Evolutionary conservation across 2,329 filamentous ascomycete genomes (phyloP).

Genomic region (Fusarium circinatum): DNA sequence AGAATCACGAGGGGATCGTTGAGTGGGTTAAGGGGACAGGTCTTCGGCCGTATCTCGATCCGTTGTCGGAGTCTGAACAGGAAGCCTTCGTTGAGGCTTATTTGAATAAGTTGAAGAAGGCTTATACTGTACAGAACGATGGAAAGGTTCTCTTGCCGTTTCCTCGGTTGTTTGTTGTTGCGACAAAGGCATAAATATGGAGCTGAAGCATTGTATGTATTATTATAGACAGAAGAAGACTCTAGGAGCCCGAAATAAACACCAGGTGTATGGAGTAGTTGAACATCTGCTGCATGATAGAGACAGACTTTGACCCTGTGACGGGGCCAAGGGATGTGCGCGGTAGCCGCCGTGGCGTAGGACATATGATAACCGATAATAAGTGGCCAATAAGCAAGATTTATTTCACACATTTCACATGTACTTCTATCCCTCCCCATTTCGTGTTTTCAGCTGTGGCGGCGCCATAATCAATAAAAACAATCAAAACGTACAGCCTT

Average conservation of each 20-base stretch:
- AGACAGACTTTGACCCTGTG: fast-evolving
- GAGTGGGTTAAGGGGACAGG: constrained; percentile 70
- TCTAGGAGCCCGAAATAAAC: not conserved
- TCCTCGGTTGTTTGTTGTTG: constrained; percentile 66
- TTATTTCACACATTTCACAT: too few relatives aligned
- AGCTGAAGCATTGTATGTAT: not conserved
- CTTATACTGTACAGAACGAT: constrained; percentile 58
- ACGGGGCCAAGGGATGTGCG: fast-evolving
- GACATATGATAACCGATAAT: not conserved
- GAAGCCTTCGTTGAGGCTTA: constrained; percentile 60
- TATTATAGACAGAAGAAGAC: not conserved
- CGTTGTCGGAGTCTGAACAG: constrained; percentile 53
- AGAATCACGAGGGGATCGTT: constrained; percentile 60
- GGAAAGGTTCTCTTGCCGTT: constrained; percentile 66
- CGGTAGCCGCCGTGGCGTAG: not conserved
- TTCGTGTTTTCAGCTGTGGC: too few relatives aligned
- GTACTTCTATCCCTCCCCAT: too few relatives aligned
- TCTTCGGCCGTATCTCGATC: constrained; percentile 63
- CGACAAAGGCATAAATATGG: constrained; percentile 33
- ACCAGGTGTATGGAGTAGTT: fast-evolving
- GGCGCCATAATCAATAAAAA: too few relatives aligned
- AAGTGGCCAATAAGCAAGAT: not conserved
- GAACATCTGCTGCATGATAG: not conserved
- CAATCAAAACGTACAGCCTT: too few relatives aligned
- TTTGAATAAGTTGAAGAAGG: constrained; percentile 52